Percentiles rank a stretch among this genome's conserved stretches.
Conservation (phyloP, 176 grass and related monocot species). For the Ampelocalamus luodianensis region DNA sequence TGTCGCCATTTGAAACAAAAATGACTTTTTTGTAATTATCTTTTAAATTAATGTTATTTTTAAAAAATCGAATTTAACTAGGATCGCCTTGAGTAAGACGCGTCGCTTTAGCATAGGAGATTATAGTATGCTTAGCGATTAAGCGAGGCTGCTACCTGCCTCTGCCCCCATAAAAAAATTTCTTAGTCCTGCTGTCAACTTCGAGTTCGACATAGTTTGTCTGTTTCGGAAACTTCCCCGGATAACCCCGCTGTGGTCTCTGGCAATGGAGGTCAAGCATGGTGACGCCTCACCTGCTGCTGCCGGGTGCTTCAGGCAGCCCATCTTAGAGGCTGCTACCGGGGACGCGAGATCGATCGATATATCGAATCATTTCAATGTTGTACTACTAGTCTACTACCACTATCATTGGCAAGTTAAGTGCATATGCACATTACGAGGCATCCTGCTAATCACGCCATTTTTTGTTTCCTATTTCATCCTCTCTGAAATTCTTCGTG, state of each 20-base stretch:
- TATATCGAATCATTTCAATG: too few relatives aligned
- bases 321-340: background rate
- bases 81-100: background rate
- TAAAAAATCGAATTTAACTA: too few relatives aligned
- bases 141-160: background rate
- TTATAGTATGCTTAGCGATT: background rate
- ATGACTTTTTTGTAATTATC: too few relatives aligned
- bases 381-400: too few relatives aligned
- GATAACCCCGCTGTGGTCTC: too few relatives aligned
- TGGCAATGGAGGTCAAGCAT: conserved; percentile 5
- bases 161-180: background rate
- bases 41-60: too few relatives aligned
- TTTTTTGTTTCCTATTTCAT: background rate
- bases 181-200: background rate
- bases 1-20: too few relatives aligned
- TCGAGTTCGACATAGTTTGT: background rate
- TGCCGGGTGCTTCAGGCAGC: background rate
- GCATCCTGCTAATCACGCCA: background rate
- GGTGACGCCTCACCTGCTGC: conserved; percentile 24
- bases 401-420: background rate
- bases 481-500: background rate
- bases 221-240: conserved; percentile 24
- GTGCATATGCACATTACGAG: background rate
- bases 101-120: background rate
- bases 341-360: background rate